Conservation (phyloP, 2,329 filamentous ascomycete genomes). For the Pseudogymnoascus sp. region DNA sequence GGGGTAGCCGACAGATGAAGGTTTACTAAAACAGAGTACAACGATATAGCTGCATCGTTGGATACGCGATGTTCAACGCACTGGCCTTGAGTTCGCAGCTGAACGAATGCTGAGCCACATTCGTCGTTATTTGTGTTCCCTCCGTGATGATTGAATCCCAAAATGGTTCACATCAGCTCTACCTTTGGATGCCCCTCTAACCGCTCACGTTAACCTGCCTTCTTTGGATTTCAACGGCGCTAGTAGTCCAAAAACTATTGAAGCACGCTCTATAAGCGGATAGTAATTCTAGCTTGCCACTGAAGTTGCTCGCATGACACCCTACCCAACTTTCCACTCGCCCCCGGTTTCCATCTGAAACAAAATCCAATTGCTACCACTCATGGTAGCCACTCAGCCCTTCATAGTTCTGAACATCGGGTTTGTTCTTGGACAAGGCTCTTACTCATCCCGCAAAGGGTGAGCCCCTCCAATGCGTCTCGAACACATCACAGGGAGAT, state of each 20-base stretch:
- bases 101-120: not conserved
- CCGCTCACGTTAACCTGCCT: not conserved
- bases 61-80: not conserved
- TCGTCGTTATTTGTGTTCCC: slow-evolving; percentile 1
- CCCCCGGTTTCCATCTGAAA: not conserved
- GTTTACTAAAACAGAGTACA: slow-evolving; percentile 1
- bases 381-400: not conserved
- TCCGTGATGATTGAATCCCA: not conserved
- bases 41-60: not conserved
- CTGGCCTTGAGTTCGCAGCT: not conserved
- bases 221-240: not conserved
- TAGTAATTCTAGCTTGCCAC: not conserved
- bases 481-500: not conserved
- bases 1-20: not conserved
- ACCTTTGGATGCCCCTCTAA: not conserved
- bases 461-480: not conserved
- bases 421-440: not conserved
- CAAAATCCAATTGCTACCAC: not conserved
- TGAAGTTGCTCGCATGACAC: slow-evolving; percentile 3
- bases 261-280: not conserved
- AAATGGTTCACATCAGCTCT: not conserved
- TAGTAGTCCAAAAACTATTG: not conserved
- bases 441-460: not conserved
- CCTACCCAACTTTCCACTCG: not conserved
- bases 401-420: not conserved